Evolutionary conservation across 345 rosid genomes (phyloP), one percentile per base, ranked within the genome.

Genomic region (Lumnitzera littorea): DNA sequence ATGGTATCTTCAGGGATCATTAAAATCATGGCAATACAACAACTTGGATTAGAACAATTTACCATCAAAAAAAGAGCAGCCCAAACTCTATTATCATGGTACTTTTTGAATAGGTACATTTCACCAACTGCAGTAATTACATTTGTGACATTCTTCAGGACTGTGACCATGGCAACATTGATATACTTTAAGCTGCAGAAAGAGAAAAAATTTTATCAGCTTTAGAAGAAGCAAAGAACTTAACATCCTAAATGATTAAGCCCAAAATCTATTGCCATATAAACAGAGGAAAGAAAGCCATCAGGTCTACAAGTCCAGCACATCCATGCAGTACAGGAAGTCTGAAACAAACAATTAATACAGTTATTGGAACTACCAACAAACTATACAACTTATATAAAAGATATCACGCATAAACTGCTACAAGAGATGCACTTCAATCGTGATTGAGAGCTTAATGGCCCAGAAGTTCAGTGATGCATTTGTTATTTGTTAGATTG

Each of bases 101-200:
- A 84, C 88, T 90, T 94, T 52, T 68, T 74, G 73, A 94, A 90
- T 48, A 94, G 76, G 76, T 94, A 94, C 99, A 94, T 94, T 76
- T 94, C 99, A 16, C 99, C 99, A 60, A 90, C 67, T 24, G 97
- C 99, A 54, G 99, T 90, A 55, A 94, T 86, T 62, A 94, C 97
- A 66, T 94, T 94, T 58, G 99, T 90, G 53, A 94, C 95, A 79
- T 94, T 94, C 91, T 94, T 94, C 78, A 94, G 78, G 65, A 88
- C 92, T 3, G 97, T 90, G 70, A 94, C 97, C 99, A 90, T 94
- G 70, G 97, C 97, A n/a, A 94, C 96, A 74, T 88, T 94, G 62
- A 94, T 94, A 76, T 90, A 88, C 76, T 80, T 94, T 80, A 94
- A 76, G 61, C 99, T 94, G 97, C 80, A 72, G 66, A 72, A 50